phyloP scores from a whole-genome alignment of 2,329 filamentous ascomycete genomes.

The Aureobasidium sp. region DNA sequence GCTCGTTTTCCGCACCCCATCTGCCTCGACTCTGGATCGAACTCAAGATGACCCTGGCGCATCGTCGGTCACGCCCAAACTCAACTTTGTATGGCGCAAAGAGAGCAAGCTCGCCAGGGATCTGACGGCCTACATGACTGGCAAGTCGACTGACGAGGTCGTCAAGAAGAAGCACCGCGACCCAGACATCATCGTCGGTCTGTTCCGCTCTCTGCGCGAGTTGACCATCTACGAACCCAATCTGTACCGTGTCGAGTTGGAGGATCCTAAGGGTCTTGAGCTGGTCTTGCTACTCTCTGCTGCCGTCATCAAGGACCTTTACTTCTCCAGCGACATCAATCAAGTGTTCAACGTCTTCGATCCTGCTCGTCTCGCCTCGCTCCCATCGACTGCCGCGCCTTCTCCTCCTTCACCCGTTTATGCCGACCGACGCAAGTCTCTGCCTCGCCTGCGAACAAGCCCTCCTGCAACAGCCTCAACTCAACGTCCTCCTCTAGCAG shows the following conservation, averaged over 20 bases:
- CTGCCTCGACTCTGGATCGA: slow-evolving; percentile 68
- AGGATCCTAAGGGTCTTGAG: slow-evolving; percentile 90
- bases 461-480: neutral
- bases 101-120: slow-evolving; percentile 82
- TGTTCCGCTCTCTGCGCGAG: slow-evolving; percentile 70
- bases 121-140: slow-evolving; percentile 80
- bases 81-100: slow-evolving; percentile 82
- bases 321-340: slow-evolving; percentile 52
- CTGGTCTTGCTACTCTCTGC: slow-evolving; percentile 62
- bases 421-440: slow-evolving; percentile 21
- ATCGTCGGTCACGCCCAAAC: slow-evolving; percentile 54
- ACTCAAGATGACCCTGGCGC: slow-evolving; percentile 55
- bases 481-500: slow-evolving; percentile 4
- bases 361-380: slow-evolving; percentile 26
- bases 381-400: slow-evolving; percentile 17
- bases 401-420: slow-evolving; percentile 19
- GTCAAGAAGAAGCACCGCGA: slow-evolving; percentile 75
- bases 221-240: slow-evolving; percentile 93
- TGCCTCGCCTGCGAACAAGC: slow-evolving; percentile 25
- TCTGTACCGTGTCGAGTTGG: slow-evolving; percentile 79
- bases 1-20: slow-evolving; percentile 74
- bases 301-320: slow-evolving; percentile 55
- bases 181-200: slow-evolving; percentile 88
- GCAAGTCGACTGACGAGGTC: slow-evolving; percentile 59
- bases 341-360: slow-evolving; percentile 73